A percentile compares a stretch with the other conserved stretches of the same genome.
phyloP scores from a whole-genome alignment of 2,329 filamentous ascomycete genomes.

The Ophiostoma perfectum region DNA sequence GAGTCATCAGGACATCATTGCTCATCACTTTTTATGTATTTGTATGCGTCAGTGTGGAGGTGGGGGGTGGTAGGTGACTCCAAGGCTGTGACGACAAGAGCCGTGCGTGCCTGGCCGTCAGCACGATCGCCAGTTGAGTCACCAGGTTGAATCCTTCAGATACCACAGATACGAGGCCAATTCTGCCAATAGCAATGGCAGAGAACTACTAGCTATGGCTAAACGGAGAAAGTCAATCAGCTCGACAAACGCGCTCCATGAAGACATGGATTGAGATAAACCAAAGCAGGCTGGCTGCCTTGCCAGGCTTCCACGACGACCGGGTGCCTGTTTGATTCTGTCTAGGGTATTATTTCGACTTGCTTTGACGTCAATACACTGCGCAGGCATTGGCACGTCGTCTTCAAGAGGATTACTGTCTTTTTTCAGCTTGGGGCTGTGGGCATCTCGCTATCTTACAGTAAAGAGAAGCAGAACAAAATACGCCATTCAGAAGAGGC shows the following conservation, averaged over 20 bases:
- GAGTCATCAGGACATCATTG: too few relatives aligned
- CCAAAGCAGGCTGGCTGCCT: neutral
- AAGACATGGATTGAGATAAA: neutral
- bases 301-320: neutral
- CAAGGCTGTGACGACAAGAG: neutral
- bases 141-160: neutral
- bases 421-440: too few relatives aligned
- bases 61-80: neutral
- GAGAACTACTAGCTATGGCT: neutral
- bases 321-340: neutral
- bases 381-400: too few relatives aligned
- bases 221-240: neutral
- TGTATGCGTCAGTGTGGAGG: neutral
- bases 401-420: too few relatives aligned
- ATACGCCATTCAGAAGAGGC: too few relatives aligned
- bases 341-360: neutral
- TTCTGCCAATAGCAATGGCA: neutral
- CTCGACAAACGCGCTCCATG: neutral
- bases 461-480: too few relatives aligned
- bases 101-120: neutral
- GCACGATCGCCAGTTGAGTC: slow-evolving; percentile 9
- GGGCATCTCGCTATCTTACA: too few relatives aligned
- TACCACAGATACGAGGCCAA: slow-evolving; percentile 4
- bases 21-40: neutral
- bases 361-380: neutral